Conservation (phyloP, 441 rosid genomes). For the Bruguiera hainesii region DNA sequence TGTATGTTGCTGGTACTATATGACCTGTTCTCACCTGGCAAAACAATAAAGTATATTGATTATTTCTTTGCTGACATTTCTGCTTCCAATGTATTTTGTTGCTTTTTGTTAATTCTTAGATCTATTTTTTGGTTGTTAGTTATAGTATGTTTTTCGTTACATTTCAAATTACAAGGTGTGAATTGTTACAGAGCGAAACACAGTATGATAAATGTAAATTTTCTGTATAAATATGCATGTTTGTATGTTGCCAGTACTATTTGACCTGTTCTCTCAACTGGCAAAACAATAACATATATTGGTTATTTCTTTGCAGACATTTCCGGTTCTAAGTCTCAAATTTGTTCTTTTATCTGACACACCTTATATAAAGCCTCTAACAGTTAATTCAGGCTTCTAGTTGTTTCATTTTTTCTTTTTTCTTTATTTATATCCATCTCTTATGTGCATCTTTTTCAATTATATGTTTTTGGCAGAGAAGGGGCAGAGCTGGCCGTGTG, state of each 20-base stretch:
- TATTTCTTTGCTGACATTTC: not conserved
- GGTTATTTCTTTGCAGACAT: not conserved
- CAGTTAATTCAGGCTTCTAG: slow-evolving; percentile 8
- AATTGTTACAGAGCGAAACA: too few species aligned
- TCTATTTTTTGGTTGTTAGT: too few species aligned
- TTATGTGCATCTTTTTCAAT: slow-evolving; percentile 18
- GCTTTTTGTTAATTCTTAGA: too few species aligned
- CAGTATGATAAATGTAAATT: too few species aligned
- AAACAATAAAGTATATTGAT: not conserved
- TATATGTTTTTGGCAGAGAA: slow-evolving; percentile 54
- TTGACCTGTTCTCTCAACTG: not conserved
- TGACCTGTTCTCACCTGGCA: too few species aligned
- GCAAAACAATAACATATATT: not conserved
- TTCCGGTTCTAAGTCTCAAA: slow-evolving; percentile 5
- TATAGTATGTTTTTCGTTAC: too few species aligned
- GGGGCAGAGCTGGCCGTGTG: slow-evolving; percentile 98
- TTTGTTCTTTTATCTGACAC: slow-evolving; percentile 8
- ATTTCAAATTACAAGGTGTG: too few species aligned
- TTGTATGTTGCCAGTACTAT: slow-evolving; percentile 7
- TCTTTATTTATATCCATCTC: slow-evolving; percentile 5
- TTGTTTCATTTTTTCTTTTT: slow-evolving; percentile 12
- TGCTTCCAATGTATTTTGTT: not conserved
- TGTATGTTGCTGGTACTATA: slow-evolving; percentile 10
- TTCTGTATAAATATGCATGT: not conserved
- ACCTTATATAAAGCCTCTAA: not conserved